Evolutionary conservation across 768 basidiomycete species (phyloP).

Genomic region (Macrolepiota fuliginosa): DNA sequence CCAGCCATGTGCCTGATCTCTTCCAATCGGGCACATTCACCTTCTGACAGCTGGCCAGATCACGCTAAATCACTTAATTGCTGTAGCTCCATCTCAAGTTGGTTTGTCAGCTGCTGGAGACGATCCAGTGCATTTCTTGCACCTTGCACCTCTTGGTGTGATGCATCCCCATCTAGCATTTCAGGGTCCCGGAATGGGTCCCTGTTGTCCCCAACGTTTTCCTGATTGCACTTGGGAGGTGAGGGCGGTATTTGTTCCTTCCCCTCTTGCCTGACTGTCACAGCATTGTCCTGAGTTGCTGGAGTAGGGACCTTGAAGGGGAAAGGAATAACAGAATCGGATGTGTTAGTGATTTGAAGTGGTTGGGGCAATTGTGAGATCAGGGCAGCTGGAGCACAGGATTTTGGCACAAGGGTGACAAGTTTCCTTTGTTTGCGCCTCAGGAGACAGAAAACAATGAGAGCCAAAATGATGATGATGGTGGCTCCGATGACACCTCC

Average conservation of each 20-base stretch:
- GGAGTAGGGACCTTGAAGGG: neutral
- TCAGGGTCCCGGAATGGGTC: too few species aligned
- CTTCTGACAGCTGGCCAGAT: too few species aligned
- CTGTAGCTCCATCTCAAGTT: too few species aligned
- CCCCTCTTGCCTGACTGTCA: too few species aligned
- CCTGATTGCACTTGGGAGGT: too few species aligned
- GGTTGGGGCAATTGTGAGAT: neutral
- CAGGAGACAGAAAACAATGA: neutral
- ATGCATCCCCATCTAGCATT: neutral
- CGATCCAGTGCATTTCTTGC: too few species aligned
- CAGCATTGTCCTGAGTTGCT: neutral
- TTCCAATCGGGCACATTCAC: too few species aligned
- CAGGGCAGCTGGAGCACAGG: neutral
- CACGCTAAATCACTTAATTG: too few species aligned
- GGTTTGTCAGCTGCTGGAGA: too few species aligned
- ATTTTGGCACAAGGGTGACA: neutral
- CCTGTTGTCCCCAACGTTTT: neutral
- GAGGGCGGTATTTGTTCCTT: neutral
- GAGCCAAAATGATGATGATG: neutral
- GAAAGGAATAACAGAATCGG: neutral
- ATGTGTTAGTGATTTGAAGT: too few species aligned
- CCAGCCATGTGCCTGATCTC: too few species aligned
- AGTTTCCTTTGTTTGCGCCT: neutral
- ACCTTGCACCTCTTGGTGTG: neutral
- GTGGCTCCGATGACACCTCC: neutral